phyloP scores from a whole-genome alignment of 495 filamentous ascomycete species.

The Patellaria atrata region DNA sequence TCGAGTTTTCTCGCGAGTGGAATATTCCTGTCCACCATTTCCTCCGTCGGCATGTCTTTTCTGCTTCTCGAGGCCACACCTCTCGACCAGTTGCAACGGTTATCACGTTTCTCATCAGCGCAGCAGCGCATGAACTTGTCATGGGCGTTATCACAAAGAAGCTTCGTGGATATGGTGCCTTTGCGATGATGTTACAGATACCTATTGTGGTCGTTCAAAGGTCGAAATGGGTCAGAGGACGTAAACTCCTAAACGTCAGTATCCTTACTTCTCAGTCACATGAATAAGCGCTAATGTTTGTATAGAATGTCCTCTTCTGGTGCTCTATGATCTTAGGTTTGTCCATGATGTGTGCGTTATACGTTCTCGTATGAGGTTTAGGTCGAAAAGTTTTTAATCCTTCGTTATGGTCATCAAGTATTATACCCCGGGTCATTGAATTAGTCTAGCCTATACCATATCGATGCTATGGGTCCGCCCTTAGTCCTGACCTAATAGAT shows the following conservation, averaged over 20 bases:
- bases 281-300: conserved; percentile 3
- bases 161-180: conserved; percentile 81
- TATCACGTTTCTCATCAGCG: conserved; percentile 82
- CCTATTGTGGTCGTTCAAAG: conserved; percentile 87
- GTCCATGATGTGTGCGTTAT: conserved; percentile 38
- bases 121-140: conserved; percentile 83
- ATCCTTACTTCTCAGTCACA: background rate
- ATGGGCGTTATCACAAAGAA: conserved; percentile 99
- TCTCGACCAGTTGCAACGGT: conserved; percentile 68
- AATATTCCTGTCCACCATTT: conserved; percentile 98
- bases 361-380: conserved; percentile 18
- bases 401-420: too few species aligned
- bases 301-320: conserved; percentile 80
- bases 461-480: too few species aligned
- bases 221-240: conserved; percentile 55
- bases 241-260: conserved; percentile 59
- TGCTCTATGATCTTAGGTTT: conserved; percentile 85
- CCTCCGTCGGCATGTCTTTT: conserved; percentile 88
- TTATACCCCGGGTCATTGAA: too few species aligned
- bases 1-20: conserved; percentile 96
- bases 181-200: conserved; percentile 90
- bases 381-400: too few species aligned
- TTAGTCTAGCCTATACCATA: too few species aligned
- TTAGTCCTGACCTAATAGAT: too few species aligned
- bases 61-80: conserved; percentile 56